phyloP scores from a whole-genome alignment of 2,329 filamentous ascomycete species.

The Byssochlamys sp. region DNA sequence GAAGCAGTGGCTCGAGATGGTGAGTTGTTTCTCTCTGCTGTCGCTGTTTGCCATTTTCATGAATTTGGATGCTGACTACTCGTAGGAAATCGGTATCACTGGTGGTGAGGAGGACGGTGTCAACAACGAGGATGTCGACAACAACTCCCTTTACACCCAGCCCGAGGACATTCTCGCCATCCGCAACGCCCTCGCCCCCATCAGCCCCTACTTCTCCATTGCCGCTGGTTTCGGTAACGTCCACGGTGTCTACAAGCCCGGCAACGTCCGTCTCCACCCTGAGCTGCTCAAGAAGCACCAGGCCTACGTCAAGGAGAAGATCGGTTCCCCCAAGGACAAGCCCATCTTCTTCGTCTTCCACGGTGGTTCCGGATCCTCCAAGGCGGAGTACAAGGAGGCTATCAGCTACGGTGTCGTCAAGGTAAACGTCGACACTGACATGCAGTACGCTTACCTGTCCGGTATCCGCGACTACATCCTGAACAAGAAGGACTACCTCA shows the following conservation, averaged over 20 bases:
- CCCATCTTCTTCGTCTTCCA: conserved; percentile 99
- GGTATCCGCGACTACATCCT: conserved; percentile 92
- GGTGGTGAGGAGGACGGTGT: conserved; percentile 97
- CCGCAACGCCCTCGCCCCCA: conserved; percentile 71
- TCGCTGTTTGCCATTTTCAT: background rate
- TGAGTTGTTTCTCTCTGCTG: conserved; percentile 28
- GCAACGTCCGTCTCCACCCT: conserved; percentile 93
- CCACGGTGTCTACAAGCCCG: conserved; percentile 97
- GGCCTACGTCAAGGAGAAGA: conserved; percentile 74
- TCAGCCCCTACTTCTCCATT: conserved; percentile 95
- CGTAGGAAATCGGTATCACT: conserved; percentile 75
- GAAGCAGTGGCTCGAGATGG: conserved; percentile 99
- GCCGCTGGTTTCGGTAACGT: conserved; percentile 98
- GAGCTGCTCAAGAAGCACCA: conserved; percentile 97
- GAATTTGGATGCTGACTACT: background rate
- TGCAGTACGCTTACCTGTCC: conserved; percentile 86
- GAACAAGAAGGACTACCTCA: conserved; percentile 90
- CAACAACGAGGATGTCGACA: conserved; percentile 96
- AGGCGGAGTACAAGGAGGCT: conserved; percentile 80
- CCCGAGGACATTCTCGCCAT: conserved; percentile 91
- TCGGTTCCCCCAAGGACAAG: conserved; percentile 63
- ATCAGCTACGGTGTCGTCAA: conserved; percentile 94
- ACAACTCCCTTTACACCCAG: conserved; percentile 94
- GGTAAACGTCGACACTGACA: conserved; percentile 97
- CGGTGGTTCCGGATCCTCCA: conserved; percentile 84